Evolutionary conservation across 192 early-diverging fungal genomes (phyloP), one percentile per base, ranked within the genome.

Genomic region (Phycomyces blakesleeanus): DNA sequence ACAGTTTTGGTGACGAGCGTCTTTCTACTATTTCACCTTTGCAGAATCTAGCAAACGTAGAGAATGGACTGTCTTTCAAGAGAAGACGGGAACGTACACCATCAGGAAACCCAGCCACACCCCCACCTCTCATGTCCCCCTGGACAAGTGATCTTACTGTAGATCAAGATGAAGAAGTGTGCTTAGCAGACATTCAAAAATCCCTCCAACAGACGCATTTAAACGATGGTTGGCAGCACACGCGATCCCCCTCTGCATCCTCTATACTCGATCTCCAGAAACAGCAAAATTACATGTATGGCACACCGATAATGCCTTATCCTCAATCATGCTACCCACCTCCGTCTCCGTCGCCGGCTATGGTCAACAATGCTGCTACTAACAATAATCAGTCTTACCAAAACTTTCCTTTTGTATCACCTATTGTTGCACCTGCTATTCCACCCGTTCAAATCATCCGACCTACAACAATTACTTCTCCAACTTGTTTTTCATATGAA

Each of bases 161-260:
- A 34, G 29, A 34, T 34, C 44, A 63, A 55, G 61, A 63, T 20
- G 51, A 63, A 42, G 61, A 63, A 1, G 51, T 54, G 51, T 52
- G 61, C 26, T 26, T 63, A 14, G 51, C 51, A 4, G 61, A 63
- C 22, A 24, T 63, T 10, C 61, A 63, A 20, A 63, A 54, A 40
- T 63, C 61, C 12, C 39, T 63, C 18, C 27, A 51, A 20, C 25
- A 54, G 11, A 38, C 51, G 5, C 57, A 59, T 18, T 38, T 41
- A 12, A 39, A 57, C n/a, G 39, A 41, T 57, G n/a, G 18, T 16
- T 22, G 39, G 18, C 15, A 15, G 5, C 14, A 47, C 18, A 47
- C 44, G 11, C 44, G 18, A 18, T 47, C 44, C 11, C 18, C 44
- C 18, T 47, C 44, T n/a, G 18, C 18, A n/a, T 47, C 44, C 11